Conservation (phyloP, 805 yeast species). For the Candida patagonica region DNA sequence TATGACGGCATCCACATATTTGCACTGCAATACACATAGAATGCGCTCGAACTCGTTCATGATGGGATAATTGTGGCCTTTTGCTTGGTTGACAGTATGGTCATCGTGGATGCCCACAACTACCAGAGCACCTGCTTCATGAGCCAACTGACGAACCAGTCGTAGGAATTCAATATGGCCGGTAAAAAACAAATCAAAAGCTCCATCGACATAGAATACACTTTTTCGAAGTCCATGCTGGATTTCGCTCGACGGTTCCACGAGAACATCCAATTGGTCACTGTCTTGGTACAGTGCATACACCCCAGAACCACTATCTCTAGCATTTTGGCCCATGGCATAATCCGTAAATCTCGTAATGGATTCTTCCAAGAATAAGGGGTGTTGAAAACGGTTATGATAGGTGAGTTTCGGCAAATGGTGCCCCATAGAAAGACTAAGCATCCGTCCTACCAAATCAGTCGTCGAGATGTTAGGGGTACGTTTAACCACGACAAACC, state of each 20-base stretch:
- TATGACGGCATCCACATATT: constrained; percentile 69
- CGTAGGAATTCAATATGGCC: constrained; percentile 77
- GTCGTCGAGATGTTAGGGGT: constrained; percentile 94
- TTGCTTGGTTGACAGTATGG: constrained; percentile 40
- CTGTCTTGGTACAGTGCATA: constrained; percentile 23
- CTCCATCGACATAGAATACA: constrained; percentile 62
- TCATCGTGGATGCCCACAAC: constrained; percentile 65
- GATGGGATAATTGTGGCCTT: constrained; percentile 64
- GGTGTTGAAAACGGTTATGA: constrained; percentile 18
- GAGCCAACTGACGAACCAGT: constrained; percentile 35
- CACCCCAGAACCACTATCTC: constrained; percentile 49
- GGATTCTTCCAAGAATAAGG: constrained; percentile 29
- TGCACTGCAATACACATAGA: constrained; percentile 80
- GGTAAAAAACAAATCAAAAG: constrained; percentile 86
- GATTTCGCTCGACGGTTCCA: constrained; percentile 12
- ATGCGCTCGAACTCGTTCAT: constrained; percentile 85
- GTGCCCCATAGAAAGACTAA: constrained; percentile 47
- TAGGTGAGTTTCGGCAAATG: constrained; percentile 33
- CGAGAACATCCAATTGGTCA: constrained; percentile 20
- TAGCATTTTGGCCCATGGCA: constrained; percentile 58
- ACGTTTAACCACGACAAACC: constrained; percentile 83
- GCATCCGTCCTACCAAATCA: constrained; percentile 84
- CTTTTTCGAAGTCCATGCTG: constrained; percentile 12
- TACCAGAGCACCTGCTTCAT: constrained; percentile 35
- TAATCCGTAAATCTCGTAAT: constrained; percentile 41